These are phyloP conservation scores for Aspergillus costaricaensis DNA, from an alignment of 2,329 filamentous ascomycete species.

Conservation along the genomic window DNA sequence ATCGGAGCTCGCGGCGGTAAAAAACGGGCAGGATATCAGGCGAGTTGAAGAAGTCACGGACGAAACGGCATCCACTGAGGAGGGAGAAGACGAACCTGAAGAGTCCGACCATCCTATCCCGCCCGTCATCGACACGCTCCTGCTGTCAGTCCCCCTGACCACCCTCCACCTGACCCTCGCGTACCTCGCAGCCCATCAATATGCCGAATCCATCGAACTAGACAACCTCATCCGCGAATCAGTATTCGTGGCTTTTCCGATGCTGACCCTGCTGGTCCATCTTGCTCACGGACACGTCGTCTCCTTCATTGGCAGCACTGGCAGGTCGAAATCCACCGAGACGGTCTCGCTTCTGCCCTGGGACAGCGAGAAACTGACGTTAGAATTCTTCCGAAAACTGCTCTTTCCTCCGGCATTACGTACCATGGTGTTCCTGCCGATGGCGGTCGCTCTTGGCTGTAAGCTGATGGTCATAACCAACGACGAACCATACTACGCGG, in stretches of 20 bases:
- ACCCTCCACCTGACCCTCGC: constrained; percentile 49
- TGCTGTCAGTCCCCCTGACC: constrained; percentile 46
- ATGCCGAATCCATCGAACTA: constrained; percentile 41
- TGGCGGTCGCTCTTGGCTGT: constrained; percentile 57
- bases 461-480: constrained; percentile 84
- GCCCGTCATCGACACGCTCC: constrained; percentile 46
- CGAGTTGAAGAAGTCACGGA: constrained; percentile 1
- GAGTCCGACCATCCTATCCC: constrained; percentile 29
- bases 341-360: constrained; percentile 30
- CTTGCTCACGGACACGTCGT: constrained; percentile 49
- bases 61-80: constrained; percentile 2
- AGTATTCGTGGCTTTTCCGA: constrained; percentile 42
- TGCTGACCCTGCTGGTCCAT: constrained; percentile 47
- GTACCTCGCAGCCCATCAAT: constrained; percentile 51
- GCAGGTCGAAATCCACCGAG: constrained; percentile 8
- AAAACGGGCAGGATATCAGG: constrained; percentile 2
- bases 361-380: constrained; percentile 26
- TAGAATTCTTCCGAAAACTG: constrained; percentile 31
- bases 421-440: constrained; percentile 29
- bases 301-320: constrained; percentile 25
- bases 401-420: constrained; percentile 37
- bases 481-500: constrained; percentile 74
- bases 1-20: constrained; percentile 23
- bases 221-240: constrained; percentile 39
- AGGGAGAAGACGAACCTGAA: not conserved